phyloP scores from a whole-genome alignment of 1,284 basidiomycete genomes.

The Ceratobasidium sp. region DNA sequence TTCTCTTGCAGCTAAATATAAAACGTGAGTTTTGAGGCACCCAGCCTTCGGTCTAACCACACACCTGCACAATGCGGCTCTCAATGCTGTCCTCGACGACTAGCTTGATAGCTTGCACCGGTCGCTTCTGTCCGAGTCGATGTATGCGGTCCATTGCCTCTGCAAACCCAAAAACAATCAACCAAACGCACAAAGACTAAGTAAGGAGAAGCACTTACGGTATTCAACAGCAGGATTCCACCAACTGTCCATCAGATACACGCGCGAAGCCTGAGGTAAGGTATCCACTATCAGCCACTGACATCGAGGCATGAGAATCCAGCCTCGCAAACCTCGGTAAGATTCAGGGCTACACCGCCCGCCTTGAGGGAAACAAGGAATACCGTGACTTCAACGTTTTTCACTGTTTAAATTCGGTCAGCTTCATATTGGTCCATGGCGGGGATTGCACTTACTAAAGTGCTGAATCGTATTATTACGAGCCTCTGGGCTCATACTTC shows the following conservation, averaged over 20 bases:
- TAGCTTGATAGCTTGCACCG: slow-evolving; percentile 92
- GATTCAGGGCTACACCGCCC: slow-evolving; percentile 92
- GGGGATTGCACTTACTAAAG: slow-evolving; percentile 69
- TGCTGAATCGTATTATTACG: slow-evolving; percentile 94
- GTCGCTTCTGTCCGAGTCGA: slow-evolving; percentile 89
- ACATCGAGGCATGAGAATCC: slow-evolving; percentile 1
- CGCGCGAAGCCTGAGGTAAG: slow-evolving; percentile 73
- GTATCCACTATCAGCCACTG: slow-evolving; percentile 31
- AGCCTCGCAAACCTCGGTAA: slow-evolving; percentile 69
- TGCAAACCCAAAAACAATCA: slow-evolving; percentile 54
- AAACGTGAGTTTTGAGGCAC: neutral
- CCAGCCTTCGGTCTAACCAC: slow-evolving; percentile 37
- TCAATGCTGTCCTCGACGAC: slow-evolving; percentile 98
- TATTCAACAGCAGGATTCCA: slow-evolving; percentile 89
- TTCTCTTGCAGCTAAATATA: slow-evolving; percentile 86
- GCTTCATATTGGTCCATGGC: slow-evolving; percentile 12
- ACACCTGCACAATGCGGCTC: slow-evolving; percentile 84
- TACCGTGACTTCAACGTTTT: slow-evolving; percentile 92
- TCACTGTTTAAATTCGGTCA: slow-evolving; percentile 68
- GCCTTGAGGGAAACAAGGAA: slow-evolving; percentile 96
- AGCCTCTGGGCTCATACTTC: slow-evolving; percentile 96
- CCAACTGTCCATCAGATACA: slow-evolving; percentile 93
- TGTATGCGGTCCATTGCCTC: slow-evolving; percentile 98
- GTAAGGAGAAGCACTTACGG: slow-evolving; percentile 61
- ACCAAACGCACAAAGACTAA: slow-evolving; percentile 44